Base-by-base conservation (phyloP, 495 filamentous ascomycete genomes). In the Penicillium simplicissimum region DNA sequence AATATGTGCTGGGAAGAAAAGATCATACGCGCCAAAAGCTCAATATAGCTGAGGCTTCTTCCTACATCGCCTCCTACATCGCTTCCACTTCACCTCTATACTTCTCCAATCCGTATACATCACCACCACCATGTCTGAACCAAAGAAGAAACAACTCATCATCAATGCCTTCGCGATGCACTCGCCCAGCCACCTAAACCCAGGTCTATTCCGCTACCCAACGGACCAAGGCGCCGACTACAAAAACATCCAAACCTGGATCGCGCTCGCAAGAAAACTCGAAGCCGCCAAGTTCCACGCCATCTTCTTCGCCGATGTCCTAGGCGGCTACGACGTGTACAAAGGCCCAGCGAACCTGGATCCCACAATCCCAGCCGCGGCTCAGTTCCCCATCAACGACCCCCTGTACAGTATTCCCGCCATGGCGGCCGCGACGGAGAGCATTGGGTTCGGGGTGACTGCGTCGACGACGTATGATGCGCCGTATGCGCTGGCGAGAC, bases 401-500 rank as follows among this genome's bases (percentile, higher is more conserved):
- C 78, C 77, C 1, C 69, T 81, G 8, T 77, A 79, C 57, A 73
- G 74, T 51, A 63, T 81, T 8, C 69, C 77, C 15, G 72, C 77
- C 38, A 78, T 81, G 78, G 77, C 78, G 15, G 74, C 74, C 15
- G 74, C 69, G 15, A 90, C 89, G 13, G 70, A 90, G 52, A 80
- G 80, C 35, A 81, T 96, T 31, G 85, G 86, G 8, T 79, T 87
- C 53, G 83, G 90, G 8, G 85, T 92, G 2, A 90, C 92, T 13
- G 75, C 85, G 3, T 84, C 83, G 9, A 88, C 76, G 11, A 89
- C 86, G 1, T 90, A 89, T 64, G 88, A 90, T 58, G 78, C 84
- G 57, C 87, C 88, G 10, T 90, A 88, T 61, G 84, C 87, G 57
- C 78, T 90, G n/a, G 87, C 87, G 4, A 76, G 87, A 23, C 78